Base-by-base conservation (phyloP, 2,329 filamentous ascomycete genomes). In the Sclerotinia trifoliorum region DNA sequence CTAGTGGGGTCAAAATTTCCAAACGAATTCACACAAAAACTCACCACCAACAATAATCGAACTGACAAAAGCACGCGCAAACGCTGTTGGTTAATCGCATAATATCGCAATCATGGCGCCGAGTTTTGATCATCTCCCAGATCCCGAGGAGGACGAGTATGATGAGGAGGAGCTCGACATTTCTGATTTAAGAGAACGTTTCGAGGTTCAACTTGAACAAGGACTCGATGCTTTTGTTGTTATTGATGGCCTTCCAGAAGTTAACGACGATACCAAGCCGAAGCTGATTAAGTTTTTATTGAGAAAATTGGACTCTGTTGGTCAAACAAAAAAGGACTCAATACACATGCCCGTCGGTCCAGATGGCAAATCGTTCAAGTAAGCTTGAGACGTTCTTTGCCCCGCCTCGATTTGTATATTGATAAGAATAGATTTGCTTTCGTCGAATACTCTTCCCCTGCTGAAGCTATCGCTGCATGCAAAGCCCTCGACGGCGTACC, bases 151-250 rank as follows among this genome's bases (percentile, higher is more conserved):
- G 80, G 87, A 90, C 77, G 87, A 90, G 74, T 93, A 95, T 77
- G 90, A 94, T 79, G 94, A 97, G 79, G 90, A 95, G 81, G 93
- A 97, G 79, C 90, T 98, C 80, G 94, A 98, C 80, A 93, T 96
- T 80, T 94, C 92, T 75, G 94, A 99, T 82, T 86, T 99, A 74
- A 88, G 90, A 79, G 94, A 96, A 80, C 93, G 96, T 81, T 97
- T 94, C 79, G 93, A 98, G 82, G 94, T 98, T 71, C 92, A 94
- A 79, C 85, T 98, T 73, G 95, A 99, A 80, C 92, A 96, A 80
- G 95, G 95, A 69, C 90, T 97, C 76, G 95, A 99, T 79, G 91
- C 93, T 72, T 99, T 99, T 78, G 91, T 99, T 73, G 94, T 98
- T 71, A 87, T 98, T 78, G 95, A 99, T 80, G 95, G 95, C 73